Base-by-base conservation (phyloP, 2,329 filamentous ascomycete species). In the Phialophora expanda region DNA sequence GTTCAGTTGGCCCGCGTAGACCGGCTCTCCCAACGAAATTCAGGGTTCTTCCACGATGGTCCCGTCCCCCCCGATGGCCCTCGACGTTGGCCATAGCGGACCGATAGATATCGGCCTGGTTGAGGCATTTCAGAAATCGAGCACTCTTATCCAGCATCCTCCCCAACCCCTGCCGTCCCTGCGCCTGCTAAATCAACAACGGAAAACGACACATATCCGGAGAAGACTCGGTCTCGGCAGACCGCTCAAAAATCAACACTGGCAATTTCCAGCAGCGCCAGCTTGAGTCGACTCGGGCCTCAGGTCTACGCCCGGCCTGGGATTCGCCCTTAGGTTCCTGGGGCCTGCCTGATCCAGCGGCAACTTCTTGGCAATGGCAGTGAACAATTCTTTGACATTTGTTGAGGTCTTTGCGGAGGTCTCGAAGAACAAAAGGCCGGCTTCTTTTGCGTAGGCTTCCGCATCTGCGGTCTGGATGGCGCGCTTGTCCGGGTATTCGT, bases 331-430 rank as follows among this genome's bases (percentile, higher is more conserved):
- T 76, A 93, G 85, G 78, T 93, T 93, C 77, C 94, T 88, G 69
- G 94, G 92, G n/a, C 93, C 94, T 58, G 89, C 93, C 80, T 98
- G 95, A 76, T 99, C 95, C 73, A 98, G 89, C 34, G 95, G 95
- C 71, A 99, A 85, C 82, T 97, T 98, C 89, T 94, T 97, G 69
- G 95, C 95, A 77, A 99, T 98, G 65, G 93, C 93, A 50, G 94
- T 97, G 81, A 99, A 99, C 61, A 99, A 85, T 73, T 98, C 95
- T 75, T 89, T 87, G 62, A 99, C 95, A 74, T 99, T 99, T 81
- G 96, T 93, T 65, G 93, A 90, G 44, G 94, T 97, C 85, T 99
- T 99, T 71, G 95, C 95, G 11, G 93, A 97, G 3, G 95, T 99
- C 80, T 99, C 95, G 78, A 99, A 99, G 85, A 99, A 99, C 61